Conservation (phyloP, 192 early-diverging fungal species). For the Linnemannia zychae region DNA sequence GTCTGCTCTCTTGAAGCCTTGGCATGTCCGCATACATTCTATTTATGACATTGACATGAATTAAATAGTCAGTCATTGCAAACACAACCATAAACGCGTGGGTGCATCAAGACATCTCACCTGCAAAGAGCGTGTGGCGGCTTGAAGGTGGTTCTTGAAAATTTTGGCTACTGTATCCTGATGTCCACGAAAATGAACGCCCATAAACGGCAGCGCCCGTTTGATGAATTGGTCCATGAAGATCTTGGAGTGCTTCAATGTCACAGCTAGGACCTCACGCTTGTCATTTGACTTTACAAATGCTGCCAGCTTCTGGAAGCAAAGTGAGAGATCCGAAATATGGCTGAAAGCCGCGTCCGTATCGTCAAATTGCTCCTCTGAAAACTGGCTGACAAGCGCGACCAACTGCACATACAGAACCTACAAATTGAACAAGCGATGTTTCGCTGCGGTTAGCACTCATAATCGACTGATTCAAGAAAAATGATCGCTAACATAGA, state of each 20-base stretch:
- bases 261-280: slow-evolving; percentile 56
- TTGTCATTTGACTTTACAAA: slow-evolving; percentile 66
- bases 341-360: slow-evolving; percentile 41
- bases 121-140: slow-evolving; percentile 64
- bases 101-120: not conserved
- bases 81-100: not conserved
- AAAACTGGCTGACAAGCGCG: slow-evolving; percentile 34
- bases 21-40: slow-evolving; percentile 83
- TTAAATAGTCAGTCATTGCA: not conserved
- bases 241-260: slow-evolving; percentile 60
- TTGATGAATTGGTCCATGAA: slow-evolving; percentile 71
- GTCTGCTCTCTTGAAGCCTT: slow-evolving; percentile 76
- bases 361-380: slow-evolving; percentile 28
- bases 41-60: slow-evolving; percentile 17
- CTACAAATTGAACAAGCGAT: slow-evolving; percentile 14
- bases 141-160: slow-evolving; percentile 64
- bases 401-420: slow-evolving; percentile 57
- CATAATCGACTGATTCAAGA: too few species aligned
- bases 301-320: slow-evolving; percentile 60
- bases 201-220: slow-evolving; percentile 63
- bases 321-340: slow-evolving; percentile 50
- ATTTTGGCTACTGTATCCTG: slow-evolving; percentile 57
- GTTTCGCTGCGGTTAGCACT: not conserved
- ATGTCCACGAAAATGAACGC: slow-evolving; percentile 61
- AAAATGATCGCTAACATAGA: not conserved